These are phyloP conservation scores for Monosporascus sp. DNA, from an alignment of 2,329 filamentous ascomycete species.

Conservation along the genomic window DNA sequence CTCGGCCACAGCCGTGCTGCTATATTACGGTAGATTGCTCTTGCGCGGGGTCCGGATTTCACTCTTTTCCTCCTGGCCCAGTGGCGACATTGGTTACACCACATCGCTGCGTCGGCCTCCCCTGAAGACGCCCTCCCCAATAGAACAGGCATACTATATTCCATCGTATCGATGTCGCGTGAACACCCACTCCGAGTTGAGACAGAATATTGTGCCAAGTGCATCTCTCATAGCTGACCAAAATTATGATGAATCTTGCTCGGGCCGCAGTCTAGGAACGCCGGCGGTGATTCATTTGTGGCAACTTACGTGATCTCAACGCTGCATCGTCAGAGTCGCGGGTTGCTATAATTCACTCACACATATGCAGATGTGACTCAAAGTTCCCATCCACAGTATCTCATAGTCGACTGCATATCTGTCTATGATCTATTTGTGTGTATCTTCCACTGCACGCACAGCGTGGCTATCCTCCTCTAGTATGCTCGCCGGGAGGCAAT, in stretches of 20 bases:
- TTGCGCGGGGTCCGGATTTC: no score
- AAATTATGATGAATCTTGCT: background rate
- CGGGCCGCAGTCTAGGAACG: no score
- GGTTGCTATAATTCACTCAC: no score
- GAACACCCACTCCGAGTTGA: background rate
- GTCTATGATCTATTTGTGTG: background rate
- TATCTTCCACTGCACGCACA: background rate
- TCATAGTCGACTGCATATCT: background rate
- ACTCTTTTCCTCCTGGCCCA: no score
- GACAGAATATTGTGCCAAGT: no score
- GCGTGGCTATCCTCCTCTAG: background rate
- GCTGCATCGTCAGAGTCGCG: no score
- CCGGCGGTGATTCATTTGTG: no score
- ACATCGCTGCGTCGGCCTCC: background rate
- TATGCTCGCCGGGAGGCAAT: background rate
- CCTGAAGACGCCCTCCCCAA: background rate
- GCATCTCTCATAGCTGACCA: no score
- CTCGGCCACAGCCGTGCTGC: no score
- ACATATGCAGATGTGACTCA: background rate
- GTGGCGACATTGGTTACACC: background rate
- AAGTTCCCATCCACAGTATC: background rate
- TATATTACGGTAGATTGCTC: no score
- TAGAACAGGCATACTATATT: background rate
- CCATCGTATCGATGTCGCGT: background rate
- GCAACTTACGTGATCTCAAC: no score